These are phyloP conservation scores for Termitomyces sp. DNA, from an alignment of 768 basidiomycete species.

Conservation along the genomic window DNA sequence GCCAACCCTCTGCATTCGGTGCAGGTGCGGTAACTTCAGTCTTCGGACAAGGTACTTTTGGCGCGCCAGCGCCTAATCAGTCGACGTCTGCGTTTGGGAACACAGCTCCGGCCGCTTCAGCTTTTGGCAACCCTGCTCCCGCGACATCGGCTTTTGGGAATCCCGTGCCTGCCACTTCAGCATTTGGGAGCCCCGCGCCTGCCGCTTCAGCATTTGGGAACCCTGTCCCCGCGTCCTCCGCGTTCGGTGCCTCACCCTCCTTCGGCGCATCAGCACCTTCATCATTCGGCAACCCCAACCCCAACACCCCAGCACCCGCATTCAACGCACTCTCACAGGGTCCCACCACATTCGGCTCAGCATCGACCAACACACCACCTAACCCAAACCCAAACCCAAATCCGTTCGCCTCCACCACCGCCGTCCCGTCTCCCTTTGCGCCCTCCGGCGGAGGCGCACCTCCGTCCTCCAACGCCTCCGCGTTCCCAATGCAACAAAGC, in stretches of 20 bases:
- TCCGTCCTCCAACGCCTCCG: neutral
- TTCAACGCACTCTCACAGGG: slow-evolving; percentile 3
- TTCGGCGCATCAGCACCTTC: slow-evolving; percentile 15
- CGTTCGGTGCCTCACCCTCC: slow-evolving; percentile 3
- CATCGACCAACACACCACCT: slow-evolving; percentile 3
- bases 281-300: slow-evolving; percentile 1
- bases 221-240: slow-evolving; percentile 2
- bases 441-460: neutral
- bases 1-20: slow-evolving; percentile 40
- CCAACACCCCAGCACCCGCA: neutral
- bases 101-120: slow-evolving; percentile 13
- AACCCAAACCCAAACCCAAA: neutral
- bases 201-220: slow-evolving; percentile 18
- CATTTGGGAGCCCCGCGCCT: neutral
- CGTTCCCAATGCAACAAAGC: slow-evolving; percentile 8
- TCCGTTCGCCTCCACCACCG: slow-evolving; percentile 7
- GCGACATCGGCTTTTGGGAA: slow-evolving; percentile 4
- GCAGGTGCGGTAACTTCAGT: slow-evolving; percentile 20
- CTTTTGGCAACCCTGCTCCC: slow-evolving; percentile 16
- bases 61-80: slow-evolving; percentile 12
- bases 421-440: slow-evolving; percentile 8
- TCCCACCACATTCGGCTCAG: slow-evolving; percentile 8
- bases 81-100: slow-evolving; percentile 20
- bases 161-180: neutral
- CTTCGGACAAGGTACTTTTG: slow-evolving; percentile 29